Evolutionary conservation across 2,329 filamentous ascomycete species (phyloP).

Genomic region (Cladosporium cucumerinum): DNA sequence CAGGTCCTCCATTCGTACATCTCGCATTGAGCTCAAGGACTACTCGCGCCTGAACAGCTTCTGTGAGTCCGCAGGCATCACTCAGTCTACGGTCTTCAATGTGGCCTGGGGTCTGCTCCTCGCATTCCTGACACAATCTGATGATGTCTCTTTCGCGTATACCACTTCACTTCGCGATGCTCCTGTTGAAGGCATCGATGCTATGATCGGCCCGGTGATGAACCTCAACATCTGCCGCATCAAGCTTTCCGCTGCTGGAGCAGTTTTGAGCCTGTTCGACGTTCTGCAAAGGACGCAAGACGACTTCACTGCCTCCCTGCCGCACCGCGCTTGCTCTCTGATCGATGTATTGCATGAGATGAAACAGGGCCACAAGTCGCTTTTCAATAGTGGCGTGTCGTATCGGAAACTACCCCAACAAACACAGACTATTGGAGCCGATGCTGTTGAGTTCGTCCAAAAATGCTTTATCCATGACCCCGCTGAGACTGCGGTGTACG

Average conservation of each 20-base stretch:
- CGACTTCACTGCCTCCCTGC: conserved; percentile 6
- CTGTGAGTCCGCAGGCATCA: conserved; percentile 10
- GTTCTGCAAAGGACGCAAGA: conserved; percentile 13
- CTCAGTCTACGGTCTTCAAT: conserved; percentile 13
- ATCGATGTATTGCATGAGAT: conserved; percentile 11
- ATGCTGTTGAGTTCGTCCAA: neutral
- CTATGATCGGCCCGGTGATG: conserved; percentile 17
- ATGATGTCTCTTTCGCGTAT: conserved; percentile 38
- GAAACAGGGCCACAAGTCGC: conserved; percentile 7
- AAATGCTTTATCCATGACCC: conserved; percentile 13
- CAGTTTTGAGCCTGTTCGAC: conserved; percentile 7
- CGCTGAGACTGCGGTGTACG: conserved; percentile 12
- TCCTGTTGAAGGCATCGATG: conserved; percentile 14
- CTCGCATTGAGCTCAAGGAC: conserved; percentile 12
- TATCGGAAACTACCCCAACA: conserved; percentile 1
- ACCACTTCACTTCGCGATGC: conserved; percentile 36
- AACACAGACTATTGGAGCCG: neutral
- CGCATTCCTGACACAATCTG: conserved; percentile 19
- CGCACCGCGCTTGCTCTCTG: conserved; percentile 13
- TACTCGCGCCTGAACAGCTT: conserved; percentile 1
- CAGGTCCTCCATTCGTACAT: conserved; percentile 7
- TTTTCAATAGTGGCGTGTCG: conserved; percentile 11
- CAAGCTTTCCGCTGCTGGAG: conserved; percentile 5
- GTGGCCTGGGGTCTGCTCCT: conserved; percentile 12
- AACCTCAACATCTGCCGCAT: conserved; percentile 17